Conservation (phyloP, 169 alveolate genomes). For the Cyclospora cayetanensis region DNA sequence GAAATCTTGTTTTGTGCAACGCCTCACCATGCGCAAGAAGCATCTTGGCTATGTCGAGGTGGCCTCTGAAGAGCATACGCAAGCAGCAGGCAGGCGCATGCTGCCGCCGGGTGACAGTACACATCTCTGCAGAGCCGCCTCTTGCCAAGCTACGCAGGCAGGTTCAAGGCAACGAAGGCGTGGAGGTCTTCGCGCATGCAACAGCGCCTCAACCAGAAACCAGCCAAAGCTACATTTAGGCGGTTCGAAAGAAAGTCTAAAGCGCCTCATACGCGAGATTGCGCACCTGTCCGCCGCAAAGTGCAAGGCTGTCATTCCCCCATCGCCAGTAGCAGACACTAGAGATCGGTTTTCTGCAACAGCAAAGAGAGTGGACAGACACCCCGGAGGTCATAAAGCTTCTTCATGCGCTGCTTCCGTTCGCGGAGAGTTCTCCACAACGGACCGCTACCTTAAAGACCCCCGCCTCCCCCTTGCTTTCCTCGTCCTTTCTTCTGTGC, state of each 20-base stretch:
- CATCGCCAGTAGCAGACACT: slow-evolving; percentile 39
- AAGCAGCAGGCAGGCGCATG: no score
- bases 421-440: no score
- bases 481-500: no score
- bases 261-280: background rate
- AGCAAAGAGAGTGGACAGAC: no score
- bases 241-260: background rate
- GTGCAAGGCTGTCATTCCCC: slow-evolving; percentile 67
- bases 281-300: slow-evolving; percentile 69
- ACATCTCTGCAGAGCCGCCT: no score
- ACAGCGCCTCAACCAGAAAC: background rate
- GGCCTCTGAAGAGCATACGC: slow-evolving; percentile 20
- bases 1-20: background rate
- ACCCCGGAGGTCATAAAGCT: no score
- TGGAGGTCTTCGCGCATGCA: background rate
- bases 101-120: no score
- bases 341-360: slow-evolving; percentile 32
- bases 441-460: no score
- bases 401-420: no score
- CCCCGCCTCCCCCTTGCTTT: no score
- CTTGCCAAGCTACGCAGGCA: no score
- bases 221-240: background rate
- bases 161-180: no score
- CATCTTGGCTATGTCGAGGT: slow-evolving; percentile 7
- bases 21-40: slow-evolving; percentile 46